phyloP scores from a whole-genome alignment of 306 rosid genomes.

The Trifolium pratense region DNA sequence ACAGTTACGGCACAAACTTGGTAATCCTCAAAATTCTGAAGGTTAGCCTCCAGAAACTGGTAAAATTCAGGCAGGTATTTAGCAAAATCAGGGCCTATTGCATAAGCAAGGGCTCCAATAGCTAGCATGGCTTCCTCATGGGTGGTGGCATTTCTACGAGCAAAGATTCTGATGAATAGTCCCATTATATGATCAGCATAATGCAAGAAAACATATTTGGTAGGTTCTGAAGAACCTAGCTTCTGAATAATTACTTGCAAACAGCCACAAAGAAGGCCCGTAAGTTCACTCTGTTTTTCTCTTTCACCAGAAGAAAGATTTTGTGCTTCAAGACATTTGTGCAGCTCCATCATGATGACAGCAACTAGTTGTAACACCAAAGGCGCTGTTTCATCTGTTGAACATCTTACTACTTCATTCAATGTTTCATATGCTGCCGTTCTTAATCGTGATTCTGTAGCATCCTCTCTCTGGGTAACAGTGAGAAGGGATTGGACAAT shows the following conservation, averaged over 20 bases:
- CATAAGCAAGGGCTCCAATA: constrained; percentile 89
- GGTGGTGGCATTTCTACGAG: constrained; percentile 86
- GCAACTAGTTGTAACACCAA: constrained; percentile 80
- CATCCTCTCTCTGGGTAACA: constrained; percentile 85
- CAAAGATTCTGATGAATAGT: constrained; percentile 79
- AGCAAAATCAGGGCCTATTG: constrained; percentile 74
- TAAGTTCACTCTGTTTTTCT: constrained; percentile 75
- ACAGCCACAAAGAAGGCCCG: constrained; percentile 93
- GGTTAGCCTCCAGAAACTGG: constrained; percentile 79
- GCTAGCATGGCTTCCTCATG: constrained; percentile 99
- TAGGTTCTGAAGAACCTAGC: constrained; percentile 75
- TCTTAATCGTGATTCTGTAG: constrained; percentile 81
- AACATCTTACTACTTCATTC: constrained; percentile 88
- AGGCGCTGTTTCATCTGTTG: constrained; percentile 78
- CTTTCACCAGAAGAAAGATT: constrained; percentile 82
- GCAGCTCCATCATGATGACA: constrained; percentile 81
- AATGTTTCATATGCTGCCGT: constrained; percentile 83
- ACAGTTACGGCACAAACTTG: constrained; percentile 92
- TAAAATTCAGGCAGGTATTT: constrained; percentile 85
- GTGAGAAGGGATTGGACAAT: constrained; percentile 78
- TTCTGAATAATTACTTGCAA: constrained; percentile 89
- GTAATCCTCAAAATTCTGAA: constrained; percentile 94
- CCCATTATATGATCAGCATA: constrained; percentile 86
- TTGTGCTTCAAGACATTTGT: constrained; percentile 78
- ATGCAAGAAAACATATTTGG: constrained; percentile 74